Evolutionary conservation across 1,284 basidiomycete species (phyloP), one percentile per base, ranked within the genome.

Genomic region (Dichomitus squalens): DNA sequence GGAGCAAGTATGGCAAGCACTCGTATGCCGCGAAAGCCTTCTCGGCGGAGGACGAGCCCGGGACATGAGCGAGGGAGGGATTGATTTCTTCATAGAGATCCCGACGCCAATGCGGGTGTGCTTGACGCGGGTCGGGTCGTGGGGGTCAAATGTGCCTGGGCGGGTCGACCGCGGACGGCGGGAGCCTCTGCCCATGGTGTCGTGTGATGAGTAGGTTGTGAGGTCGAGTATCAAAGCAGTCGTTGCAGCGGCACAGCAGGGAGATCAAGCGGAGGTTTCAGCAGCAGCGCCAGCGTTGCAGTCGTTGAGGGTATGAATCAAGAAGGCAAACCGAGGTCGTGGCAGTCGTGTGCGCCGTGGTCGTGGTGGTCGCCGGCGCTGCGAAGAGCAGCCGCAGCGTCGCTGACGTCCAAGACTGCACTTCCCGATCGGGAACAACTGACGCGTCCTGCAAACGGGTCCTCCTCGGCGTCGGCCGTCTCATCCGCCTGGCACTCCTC

Each of bases 101-200:
- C 88, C 88, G 25, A 90, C 83, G 46, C 88, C 89, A 33, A 90
- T 61, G 41, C 75, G 78, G 4, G 80, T 83, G 66, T 88, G 85
- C 58, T 83, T 83, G 60, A 90, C 80, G 53, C 76, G 76, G 1
- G 68, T 64, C 7, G 72, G 61, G 67, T 88, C 81, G 12, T 76
- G 66, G n/a, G 85, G 83, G 67, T 88, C 75, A 65, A 87, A 87
- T 0, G 68, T 72, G 36, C 78, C 79, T 48, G 76, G 73, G 27
- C 72, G 57, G 7, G 27, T 47, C 20, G 51, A 51, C 21, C 57
- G 59, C 16, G 57, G 9, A 29, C 50, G 50, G 39, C 50, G 50
- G 21, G 27, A n/a, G 18, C 18, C 8, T n/a, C 39, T 21, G 23
- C 27, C 50, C 50, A 52, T 52, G 6, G 36, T 50, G 35, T 49